phyloP scores from a whole-genome alignment of 257 asterid species.

The Solanum pennellii region DNA sequence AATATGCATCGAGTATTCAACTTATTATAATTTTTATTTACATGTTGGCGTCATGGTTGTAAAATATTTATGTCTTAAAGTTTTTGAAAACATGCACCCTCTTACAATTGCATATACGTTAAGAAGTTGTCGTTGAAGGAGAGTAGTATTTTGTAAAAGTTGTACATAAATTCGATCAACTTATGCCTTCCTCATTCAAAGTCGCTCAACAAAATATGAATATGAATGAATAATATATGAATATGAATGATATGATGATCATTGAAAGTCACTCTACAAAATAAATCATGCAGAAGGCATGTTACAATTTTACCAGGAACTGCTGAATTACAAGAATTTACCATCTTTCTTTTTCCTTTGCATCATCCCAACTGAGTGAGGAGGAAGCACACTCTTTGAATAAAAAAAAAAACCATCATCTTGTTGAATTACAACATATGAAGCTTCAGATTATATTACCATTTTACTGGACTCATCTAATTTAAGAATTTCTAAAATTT shows the following conservation, averaged over 20 bases:
- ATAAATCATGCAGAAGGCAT: neutral
- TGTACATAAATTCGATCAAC: too few species aligned
- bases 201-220: too few species aligned
- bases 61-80: too few species aligned
- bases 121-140: too few species aligned
- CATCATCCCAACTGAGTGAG: neutral
- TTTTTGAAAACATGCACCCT: too few species aligned
- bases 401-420: neutral
- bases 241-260: neutral
- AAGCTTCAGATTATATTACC: neutral
- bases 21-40: too few species aligned
- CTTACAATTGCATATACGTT: too few species aligned
- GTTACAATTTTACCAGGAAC: neutral
- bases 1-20: too few species aligned
- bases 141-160: too few species aligned
- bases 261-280: neutral
- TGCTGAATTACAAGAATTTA: neutral
- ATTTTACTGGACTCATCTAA: neutral
- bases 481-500: neutral
- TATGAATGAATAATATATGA: too few species aligned
- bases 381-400: neutral
- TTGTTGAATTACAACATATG: neutral
- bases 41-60: too few species aligned
- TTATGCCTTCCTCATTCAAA: too few species aligned
- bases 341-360: neutral